Evolutionary conservation across 805 yeast species (phyloP), one percentile per base, ranked within the genome.

Genomic region (Nakazawaea anatomiae): DNA sequence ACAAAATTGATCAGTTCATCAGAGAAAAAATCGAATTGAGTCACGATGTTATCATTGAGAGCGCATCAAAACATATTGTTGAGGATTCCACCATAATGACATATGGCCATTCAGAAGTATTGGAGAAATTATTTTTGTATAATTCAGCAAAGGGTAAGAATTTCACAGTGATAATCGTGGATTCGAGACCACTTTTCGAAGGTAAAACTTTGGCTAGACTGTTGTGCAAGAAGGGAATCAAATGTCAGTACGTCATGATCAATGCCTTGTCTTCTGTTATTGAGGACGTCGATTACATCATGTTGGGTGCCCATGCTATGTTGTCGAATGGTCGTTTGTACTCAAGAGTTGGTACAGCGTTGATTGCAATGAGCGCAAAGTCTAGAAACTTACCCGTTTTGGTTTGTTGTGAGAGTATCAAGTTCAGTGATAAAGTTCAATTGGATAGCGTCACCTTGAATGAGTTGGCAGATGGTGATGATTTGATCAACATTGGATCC

Each of bases 241-340:
- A 83, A 58, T 76, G 87, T 48, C 85, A 89, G 47, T 94, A 94
- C 62, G 87, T 86, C 25, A 70, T 90, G 56, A 80, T 94, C 53
- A 85, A 83, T 50, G 85, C 96, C 18, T 72, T 94, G 46, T 80
- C 91, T 4, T 82, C 94, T 29, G 83, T 89, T 8, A 76, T 94
- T 59, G 87, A 85, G 58, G 90, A 88, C 65, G 92, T 94, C 35
- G 94, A 94, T 59, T 85, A 87, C 57, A 96, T 94, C 6, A 86
- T 94, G 66, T 73, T 94, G 36, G 99, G 99, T 12, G 98, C 98
- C 0, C 98, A 94, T 64, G 95, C 97, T 34, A 90, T 94, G 88
- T 76, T 94, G 52, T 89, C 97, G 7, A 94, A 94, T 63, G 99
- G 99, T 1, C 80, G 90, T 64, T 75, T 94, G 51, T 90, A 88